These are phyloP conservation scores for Magnolia sinica DNA, from an alignment of 164 flowering plant species.

Conservation along the genomic window DNA sequence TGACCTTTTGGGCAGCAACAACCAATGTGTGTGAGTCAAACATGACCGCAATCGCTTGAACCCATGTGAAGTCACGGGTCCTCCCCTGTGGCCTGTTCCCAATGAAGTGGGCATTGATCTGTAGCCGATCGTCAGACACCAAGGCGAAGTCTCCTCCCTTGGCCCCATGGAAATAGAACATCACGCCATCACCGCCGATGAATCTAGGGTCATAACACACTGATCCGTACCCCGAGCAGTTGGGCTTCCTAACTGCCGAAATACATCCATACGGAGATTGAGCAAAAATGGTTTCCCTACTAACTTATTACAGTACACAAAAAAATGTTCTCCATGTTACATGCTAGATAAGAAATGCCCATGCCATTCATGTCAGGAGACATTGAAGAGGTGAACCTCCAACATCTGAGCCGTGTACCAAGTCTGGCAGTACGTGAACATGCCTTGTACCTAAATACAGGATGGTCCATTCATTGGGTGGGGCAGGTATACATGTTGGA, in stretches of 20 bases:
- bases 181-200: conserved; percentile 75
- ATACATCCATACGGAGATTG: background rate
- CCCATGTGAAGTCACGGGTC: conserved; percentile 73
- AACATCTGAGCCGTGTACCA: no score
- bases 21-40: conserved; percentile 56
- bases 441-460: no score
- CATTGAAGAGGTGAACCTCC: no score
- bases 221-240: conserved; percentile 62
- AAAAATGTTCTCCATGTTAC: no score
- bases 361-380: no score
- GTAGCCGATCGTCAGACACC: conserved; percentile 55
- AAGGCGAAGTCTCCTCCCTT: conserved; percentile 63
- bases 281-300: no score
- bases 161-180: conserved; percentile 76
- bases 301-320: no score
- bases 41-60: conserved; percentile 64
- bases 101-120: conserved; percentile 62
- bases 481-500: no score
- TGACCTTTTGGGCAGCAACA: conserved; percentile 48
- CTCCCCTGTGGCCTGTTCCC: conserved; percentile 56
- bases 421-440: no score
- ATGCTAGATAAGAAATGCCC: no score
- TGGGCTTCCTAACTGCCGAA: conserved; percentile 40
- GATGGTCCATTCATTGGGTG: no score
- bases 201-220: conserved; percentile 68